A percentile compares a stretch with the other conserved stretches of the same genome.
phyloP scores from a whole-genome alignment of 805 yeast genomes.

The Candida succiphila region DNA sequence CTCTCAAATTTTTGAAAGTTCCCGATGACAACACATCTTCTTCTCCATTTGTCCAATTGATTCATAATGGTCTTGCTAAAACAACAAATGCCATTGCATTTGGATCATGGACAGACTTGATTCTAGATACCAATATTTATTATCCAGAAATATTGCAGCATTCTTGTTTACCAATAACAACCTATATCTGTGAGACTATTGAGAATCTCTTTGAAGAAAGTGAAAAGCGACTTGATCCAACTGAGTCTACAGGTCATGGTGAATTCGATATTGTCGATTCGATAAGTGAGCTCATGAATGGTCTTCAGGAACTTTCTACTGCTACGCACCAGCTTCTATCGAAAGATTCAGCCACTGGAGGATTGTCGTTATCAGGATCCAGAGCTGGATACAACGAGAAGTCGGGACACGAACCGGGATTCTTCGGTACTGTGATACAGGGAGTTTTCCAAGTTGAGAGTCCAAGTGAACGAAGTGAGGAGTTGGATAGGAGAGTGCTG shows the following conservation, averaged over 20 bases:
- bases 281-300: constrained; percentile 36
- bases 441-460: constrained; percentile 74
- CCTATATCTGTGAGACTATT: constrained; percentile 18
- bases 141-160: constrained; percentile 17
- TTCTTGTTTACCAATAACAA: constrained; percentile 13
- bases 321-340: constrained; percentile 45
- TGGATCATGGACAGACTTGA: constrained; percentile 17
- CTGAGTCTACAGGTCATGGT: constrained; percentile 6
- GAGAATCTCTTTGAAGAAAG: constrained; percentile 12
- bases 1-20: constrained; percentile 9
- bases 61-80: constrained; percentile 14
- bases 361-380: constrained; percentile 2
- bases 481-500: constrained; percentile 42
- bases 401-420: constrained; percentile 31
- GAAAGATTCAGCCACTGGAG: constrained; percentile 7
- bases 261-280: constrained; percentile 31
- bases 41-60: constrained; percentile 15
- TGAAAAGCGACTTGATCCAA: constrained; percentile 9
- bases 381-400: constrained; percentile 1
- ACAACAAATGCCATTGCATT: constrained; percentile 13
- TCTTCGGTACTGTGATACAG: constrained; percentile 60
- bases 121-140: constrained; percentile 12
- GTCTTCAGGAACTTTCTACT: constrained; percentile 57
- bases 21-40: constrained; percentile 2
- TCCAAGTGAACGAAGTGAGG: constrained; percentile 39